phyloP scores from a whole-genome alignment of 2,329 filamentous ascomycete species.

The Diaporthe humulicola region DNA sequence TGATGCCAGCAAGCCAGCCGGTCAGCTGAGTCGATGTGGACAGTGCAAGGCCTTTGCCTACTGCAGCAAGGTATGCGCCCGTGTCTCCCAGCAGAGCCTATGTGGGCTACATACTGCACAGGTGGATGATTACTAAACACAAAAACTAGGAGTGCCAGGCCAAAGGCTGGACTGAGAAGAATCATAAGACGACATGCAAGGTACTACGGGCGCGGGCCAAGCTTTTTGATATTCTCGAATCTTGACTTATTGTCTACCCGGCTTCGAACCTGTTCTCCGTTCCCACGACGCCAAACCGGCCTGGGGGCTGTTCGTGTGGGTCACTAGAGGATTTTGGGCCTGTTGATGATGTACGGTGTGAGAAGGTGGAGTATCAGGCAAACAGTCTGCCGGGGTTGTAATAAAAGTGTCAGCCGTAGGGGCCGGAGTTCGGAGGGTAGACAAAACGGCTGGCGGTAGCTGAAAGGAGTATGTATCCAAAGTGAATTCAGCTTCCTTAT shows the following conservation, averaged over 20 bases:
- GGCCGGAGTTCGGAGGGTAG: neutral
- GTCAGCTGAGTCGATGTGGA: conserved; percentile 26
- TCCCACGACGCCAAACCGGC: neutral
- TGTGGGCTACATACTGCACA: neutral
- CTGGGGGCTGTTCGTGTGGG: no score
- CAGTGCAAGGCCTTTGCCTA: conserved; percentile 11
- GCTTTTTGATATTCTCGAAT: conserved; percentile 40
- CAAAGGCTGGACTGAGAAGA: conserved; percentile 43
- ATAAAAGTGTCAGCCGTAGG: neutral
- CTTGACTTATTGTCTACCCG: conserved; percentile 36
- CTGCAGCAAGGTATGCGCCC: conserved; percentile 25
- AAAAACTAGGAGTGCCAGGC: conserved; percentile 41
- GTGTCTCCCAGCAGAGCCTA: neutral
- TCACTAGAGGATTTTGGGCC: neutral
- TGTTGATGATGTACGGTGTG: neutral
- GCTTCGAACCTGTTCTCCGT: no score
- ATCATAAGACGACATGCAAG: conserved; percentile 44
- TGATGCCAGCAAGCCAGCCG: neutral
- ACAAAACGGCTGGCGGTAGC: neutral
- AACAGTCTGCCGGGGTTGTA: neutral
- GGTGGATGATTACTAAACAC: neutral
- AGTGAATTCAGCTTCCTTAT: neutral
- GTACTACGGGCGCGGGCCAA: conserved; percentile 40
- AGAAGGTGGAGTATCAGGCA: neutral
- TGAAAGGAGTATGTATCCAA: no score